Evolutionary conservation across 371 early-diverging fungal species (phyloP), one percentile per base, ranked within the genome.

Genomic region (Rhizopus sp.): DNA sequence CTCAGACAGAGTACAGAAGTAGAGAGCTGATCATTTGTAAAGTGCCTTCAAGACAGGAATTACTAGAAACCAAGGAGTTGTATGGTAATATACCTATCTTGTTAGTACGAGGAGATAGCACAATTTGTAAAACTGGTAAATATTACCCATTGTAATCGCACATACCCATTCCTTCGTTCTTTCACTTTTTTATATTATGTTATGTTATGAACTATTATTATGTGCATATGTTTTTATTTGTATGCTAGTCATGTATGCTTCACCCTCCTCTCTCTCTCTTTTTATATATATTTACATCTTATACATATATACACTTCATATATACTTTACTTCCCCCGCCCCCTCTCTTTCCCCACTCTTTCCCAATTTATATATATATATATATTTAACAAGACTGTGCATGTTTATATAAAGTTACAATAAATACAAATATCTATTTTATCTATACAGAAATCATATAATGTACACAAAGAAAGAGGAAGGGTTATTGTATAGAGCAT

Each of bases 121-220:
- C 65, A 13, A 62, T 70, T 56, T 82, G 66, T 78, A 85, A 57
- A 47, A 72, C 75, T 15, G 66, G 64, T 53, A 68, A 69, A 47
- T 49, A 47, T 35, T 73, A 67, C 63, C 60, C 50, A 32, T 60
- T 71, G 29, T 62, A 56, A 59, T 9, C 9, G 17, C 16, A 29
- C 8, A 29, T 15, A 8, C 46, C 53, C 53, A 23, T 31, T 30
- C 9, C 31, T 48, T 48, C 17, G 8, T 9, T 29, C 6, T 48
- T 4, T n/a, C n/a, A n/a, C n/a, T n/a, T 29, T 52, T 38, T 8
- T 17, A 10, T 52, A 52, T 52, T 17, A 23, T 39, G 29, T 30
- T 17, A 32, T 38, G 12, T 7, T 13, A 32, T 38, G n/a, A 38
- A 32, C 39, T 23, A 23, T 38, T 12, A n/a, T 5, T 35, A 38